A percentile compares a stretch with the other conserved stretches of the same genome.
phyloP scores from a whole-genome alignment of 768 basidiomycete species.

The Tricholoma hemisulphureum region DNA sequence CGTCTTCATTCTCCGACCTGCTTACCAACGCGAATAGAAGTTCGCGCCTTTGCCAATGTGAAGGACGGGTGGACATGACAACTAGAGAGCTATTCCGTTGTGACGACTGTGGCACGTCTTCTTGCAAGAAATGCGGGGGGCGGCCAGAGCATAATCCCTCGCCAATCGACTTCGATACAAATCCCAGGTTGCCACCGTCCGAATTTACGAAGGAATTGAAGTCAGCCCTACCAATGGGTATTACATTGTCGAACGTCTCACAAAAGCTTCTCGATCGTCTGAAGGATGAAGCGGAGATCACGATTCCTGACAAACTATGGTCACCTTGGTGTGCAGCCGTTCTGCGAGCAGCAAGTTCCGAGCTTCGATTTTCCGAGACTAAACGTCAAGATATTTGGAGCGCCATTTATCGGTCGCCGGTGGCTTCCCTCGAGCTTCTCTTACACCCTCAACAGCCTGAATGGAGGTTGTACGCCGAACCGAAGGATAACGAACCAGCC shows the following conservation, averaged over 20 bases:
- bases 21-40: slow-evolving; percentile 66
- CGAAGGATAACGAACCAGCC: slow-evolving; percentile 65
- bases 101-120: slow-evolving; percentile 70
- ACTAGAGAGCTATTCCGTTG: slow-evolving; percentile 66
- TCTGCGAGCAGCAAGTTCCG: slow-evolving; percentile 51
- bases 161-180: slow-evolving; percentile 47
- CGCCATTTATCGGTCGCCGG: slow-evolving; percentile 69
- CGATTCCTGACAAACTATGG: slow-evolving; percentile 62
- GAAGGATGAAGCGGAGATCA: slow-evolving; percentile 35
- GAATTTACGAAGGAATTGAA: slow-evolving; percentile 78
- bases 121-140: slow-evolving; percentile 85
- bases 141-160: slow-evolving; percentile 83
- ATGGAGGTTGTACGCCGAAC: slow-evolving; percentile 81
- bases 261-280: slow-evolving; percentile 51
- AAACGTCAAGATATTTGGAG: slow-evolving; percentile 91
- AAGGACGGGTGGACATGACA: slow-evolving; percentile 81
- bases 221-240: slow-evolving; percentile 82
- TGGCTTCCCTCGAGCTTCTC: slow-evolving; percentile 70
- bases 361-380: slow-evolving; percentile 80
- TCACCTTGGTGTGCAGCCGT: slow-evolving; percentile 66
- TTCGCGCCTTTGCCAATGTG: slow-evolving; percentile 83
- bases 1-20: slow-evolving; percentile 49
- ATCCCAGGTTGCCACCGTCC: slow-evolving; percentile 67
- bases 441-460: slow-evolving; percentile 77
- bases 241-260: slow-evolving; percentile 55